Evolutionary conservation across 352 stramenopile species (phyloP), one percentile per base, ranked within the genome.

Genomic region (Phytophthora pseudosyringae): DNA sequence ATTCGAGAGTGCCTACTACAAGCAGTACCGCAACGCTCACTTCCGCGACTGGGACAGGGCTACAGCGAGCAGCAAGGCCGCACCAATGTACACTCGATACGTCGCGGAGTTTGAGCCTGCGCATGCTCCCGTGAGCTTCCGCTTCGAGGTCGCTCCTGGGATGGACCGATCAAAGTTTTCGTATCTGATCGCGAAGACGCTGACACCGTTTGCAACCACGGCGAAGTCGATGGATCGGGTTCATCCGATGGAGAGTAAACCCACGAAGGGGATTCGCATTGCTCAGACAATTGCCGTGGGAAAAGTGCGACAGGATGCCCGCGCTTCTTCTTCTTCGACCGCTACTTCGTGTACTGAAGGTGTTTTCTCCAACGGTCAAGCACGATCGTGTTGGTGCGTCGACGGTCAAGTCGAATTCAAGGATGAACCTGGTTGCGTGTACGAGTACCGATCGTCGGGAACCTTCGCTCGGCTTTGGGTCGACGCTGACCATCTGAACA

Each of bases 81-180:
- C 21, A 6, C 31, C 48, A 38, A 47, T 8, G 5, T 69, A 52
- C 35, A 62, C 53, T 26, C 64, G 52, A 25, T 78, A 75, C 45
- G 71, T 76, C 7, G 53, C 58, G 35, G 75, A 75, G 13, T 36
- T 88, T 12, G 67, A 88, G 15, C 33, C 28, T 25, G 58, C 35
- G 3, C 26, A 53, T 18, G 26, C 47, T 3, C 72, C 80, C 3
- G 58, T 78, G 35, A 78, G 71, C 3, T 53, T 86, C 31, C 63
- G 78, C 8, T 90, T 90, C 39, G 59, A 79, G 13, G 67, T 91
- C 13, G 73, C 55, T 12, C 56, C 78, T 33, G 73, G 68, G 0
- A 80, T 94, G 65, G 73, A 94, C 28, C 71, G 73, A 41, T 65
- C 69, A 5, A 76, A 80, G 4, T 94, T 94, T 38, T 49, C 86